Base-by-base conservation (phyloP, 306 rosid species). In the Trichosanthes truncata region DNA sequence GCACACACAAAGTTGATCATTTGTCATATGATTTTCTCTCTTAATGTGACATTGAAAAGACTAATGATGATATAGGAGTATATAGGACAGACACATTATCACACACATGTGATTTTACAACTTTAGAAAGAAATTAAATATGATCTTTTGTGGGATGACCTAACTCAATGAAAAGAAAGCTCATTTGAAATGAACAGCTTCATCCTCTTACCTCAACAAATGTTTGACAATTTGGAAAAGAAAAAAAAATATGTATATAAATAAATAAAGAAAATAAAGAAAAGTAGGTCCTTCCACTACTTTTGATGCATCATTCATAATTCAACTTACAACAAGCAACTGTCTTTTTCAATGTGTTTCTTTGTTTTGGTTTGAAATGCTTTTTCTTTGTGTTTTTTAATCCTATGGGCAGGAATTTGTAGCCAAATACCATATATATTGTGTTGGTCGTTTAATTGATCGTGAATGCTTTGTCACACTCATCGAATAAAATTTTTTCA, bases 71-170 rank as follows among this genome's bases (percentile, higher is more conserved):
- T 31, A 63, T 33, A 33, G 23, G 41, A 63, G 69, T 31, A 33
- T 31, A 63, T 33, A 35, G 72, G 45, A 18, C 72, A 65, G 13
- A 65, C 72, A 65, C 40, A 33, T 10, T 31, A 62, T 63, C 71
- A 33, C 11, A 62, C 71, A 63, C 71, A 63, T 63, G 71, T 15
- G 45, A 33, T 63, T 35, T 63, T 15, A 63, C 21, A 63, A 17
- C 45, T 63, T 63, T 35, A 33, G 23, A 63, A 33, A 63, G 25
- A 63, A 33, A 63, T 63, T 63, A 17, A 35, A 67, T 67, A 67
- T 38, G 18, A 67, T 67, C 31, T 38, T 67, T 67, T 67, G 74
- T 67, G 74, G 74, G 51, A 67, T 67, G 51, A 67, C 74, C 74
- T 40, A 40, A 67, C 51, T 67, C 51, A 3, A 36, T 67, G 49